These are phyloP conservation scores for Avicennia marina DNA, from an alignment of 257 asterid species.

Conservation along the genomic window DNA sequence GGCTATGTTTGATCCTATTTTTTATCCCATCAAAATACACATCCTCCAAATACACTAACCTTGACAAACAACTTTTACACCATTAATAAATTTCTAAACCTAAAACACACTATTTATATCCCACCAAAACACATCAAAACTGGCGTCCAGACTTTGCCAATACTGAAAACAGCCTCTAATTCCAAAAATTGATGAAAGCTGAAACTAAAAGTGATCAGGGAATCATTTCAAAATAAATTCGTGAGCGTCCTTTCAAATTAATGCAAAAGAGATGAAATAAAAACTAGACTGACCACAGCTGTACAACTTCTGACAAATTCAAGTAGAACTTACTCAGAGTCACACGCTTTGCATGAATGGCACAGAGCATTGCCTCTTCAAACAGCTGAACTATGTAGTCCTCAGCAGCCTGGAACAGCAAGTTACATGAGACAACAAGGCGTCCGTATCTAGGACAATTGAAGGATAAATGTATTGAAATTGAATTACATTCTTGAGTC, in stretches of 20 bases:
- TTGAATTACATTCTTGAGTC: neutral
- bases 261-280: no score
- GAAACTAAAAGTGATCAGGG: neutral
- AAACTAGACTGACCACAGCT: neutral
- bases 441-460: neutral
- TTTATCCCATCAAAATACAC: no score
- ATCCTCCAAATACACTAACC: no score
- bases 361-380: constrained; percentile 83
- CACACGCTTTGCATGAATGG: constrained; percentile 94
- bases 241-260: no score
- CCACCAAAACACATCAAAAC: no score
- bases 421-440: constrained; percentile 9
- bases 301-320: neutral
- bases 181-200: neutral
- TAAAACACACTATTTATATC: no score
- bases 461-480: no score
- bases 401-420: constrained; percentile 69
- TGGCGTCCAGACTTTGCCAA: no score
- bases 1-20: no score
- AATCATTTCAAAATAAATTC: constrained; percentile 1
- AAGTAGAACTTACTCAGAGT: constrained; percentile 78
- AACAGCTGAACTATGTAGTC: constrained; percentile 63
- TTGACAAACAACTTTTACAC: no score
- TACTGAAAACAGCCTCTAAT: neutral
- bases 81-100: no score